These are phyloP conservation scores for Heliamphora pulchella DNA, from an alignment of 179 eudicot genomes.

Conservation along the genomic window DNA sequence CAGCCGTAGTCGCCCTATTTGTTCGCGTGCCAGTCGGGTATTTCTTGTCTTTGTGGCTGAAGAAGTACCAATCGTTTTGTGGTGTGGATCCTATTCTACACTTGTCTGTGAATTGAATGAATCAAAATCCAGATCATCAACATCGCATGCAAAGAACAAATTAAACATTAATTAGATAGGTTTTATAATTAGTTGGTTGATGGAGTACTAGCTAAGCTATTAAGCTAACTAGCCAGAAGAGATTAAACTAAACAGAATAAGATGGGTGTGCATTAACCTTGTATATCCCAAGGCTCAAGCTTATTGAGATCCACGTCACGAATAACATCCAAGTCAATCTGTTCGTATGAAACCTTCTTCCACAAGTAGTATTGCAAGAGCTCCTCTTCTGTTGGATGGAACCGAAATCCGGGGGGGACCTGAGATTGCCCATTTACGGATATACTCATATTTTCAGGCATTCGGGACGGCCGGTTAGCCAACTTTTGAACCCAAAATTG, in stretches of 20 bases:
- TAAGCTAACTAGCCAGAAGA: no score
- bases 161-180: not conserved
- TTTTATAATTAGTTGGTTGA: not conserved
- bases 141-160: not conserved
- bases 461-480: not conserved
- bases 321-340: constrained; percentile 63
- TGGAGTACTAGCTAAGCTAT: no score
- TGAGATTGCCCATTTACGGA: constrained; percentile 64
- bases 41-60: constrained; percentile 69
- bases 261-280: constrained; percentile 31
- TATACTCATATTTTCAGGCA: constrained; percentile 43
- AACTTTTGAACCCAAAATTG: not conserved
- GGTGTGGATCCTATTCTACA: constrained; percentile 63
- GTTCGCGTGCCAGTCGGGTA: constrained; percentile 69
- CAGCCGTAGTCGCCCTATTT: constrained; percentile 56
- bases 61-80: constrained; percentile 66
- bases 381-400: constrained; percentile 80
- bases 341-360: constrained; percentile 48
- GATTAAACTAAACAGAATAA: no score
- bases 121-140: not conserved
- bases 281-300: constrained; percentile 79
- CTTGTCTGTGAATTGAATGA: constrained; percentile 28
- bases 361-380: constrained; percentile 53
- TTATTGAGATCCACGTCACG: constrained; percentile 73
- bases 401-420: constrained; percentile 65